A percentile compares a stretch with the other conserved stretches of the same genome.
phyloP scores from a whole-genome alignment of 2,329 filamentous ascomycete species.

The Didymella pinodella region DNA sequence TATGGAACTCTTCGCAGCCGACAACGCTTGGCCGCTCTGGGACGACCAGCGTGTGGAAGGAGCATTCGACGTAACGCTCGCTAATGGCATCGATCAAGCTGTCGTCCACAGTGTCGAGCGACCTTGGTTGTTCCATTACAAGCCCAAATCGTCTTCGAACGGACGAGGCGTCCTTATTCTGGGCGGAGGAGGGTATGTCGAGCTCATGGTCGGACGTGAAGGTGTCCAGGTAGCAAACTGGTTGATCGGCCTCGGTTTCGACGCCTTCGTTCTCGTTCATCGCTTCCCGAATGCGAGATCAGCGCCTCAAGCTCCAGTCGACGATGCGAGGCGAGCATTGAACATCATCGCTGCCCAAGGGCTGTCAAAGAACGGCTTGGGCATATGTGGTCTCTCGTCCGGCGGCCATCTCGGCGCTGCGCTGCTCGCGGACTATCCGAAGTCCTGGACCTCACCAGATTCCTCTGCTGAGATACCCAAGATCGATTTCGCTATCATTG shows the following conservation, averaged over 20 bases:
- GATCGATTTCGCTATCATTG: constrained; percentile 30
- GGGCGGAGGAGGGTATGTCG: constrained; percentile 31
- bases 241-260: constrained; percentile 26
- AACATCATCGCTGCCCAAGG: constrained; percentile 18
- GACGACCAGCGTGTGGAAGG: constrained; percentile 16
- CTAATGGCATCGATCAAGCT: constrained; percentile 16
- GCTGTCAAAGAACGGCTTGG: constrained; percentile 4
- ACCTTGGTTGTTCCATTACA: constrained; percentile 28
- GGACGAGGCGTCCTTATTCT: constrained; percentile 23
- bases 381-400: constrained; percentile 29
- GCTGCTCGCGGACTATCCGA: constrained; percentile 25
- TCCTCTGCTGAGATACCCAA: constrained; percentile 2
- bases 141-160: constrained; percentile 8
- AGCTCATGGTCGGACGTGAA: constrained; percentile 34
- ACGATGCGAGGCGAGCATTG: constrained; percentile 26
- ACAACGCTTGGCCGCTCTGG: constrained; percentile 22
- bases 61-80: constrained; percentile 18
- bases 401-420: constrained; percentile 32
- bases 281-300: constrained; percentile 28
- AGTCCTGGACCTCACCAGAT: constrained; percentile 19
- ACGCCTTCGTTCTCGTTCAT: constrained; percentile 31
- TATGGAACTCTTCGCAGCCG: constrained; percentile 9
- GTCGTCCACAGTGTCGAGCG: constrained; percentile 26
- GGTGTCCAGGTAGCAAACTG: constrained; percentile 30
- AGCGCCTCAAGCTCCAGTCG: constrained; percentile 24